phyloP scores from a whole-genome alignment of 176 grass and related monocot genomes.

The Hordeum marinum region DNA sequence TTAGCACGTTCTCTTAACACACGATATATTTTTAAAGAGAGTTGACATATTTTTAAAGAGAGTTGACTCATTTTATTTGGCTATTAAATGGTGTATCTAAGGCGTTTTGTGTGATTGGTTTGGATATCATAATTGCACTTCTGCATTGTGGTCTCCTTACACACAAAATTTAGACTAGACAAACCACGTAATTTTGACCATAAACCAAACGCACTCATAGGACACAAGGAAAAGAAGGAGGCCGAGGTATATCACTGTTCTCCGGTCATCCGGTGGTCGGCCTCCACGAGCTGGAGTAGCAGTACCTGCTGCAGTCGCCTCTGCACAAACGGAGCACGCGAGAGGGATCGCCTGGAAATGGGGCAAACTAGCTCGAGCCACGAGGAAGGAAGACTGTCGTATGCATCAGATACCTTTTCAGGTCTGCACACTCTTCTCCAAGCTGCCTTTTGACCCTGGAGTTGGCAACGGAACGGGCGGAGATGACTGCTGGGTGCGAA shows the following conservation, averaged over 20 bases:
- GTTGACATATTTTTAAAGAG: no score
- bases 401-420: conserved; percentile 11
- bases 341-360: conserved; percentile 8
- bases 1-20: no score
- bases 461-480: not conserved
- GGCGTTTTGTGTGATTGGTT: no score
- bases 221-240: not conserved
- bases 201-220: not conserved
- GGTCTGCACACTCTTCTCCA: conserved; percentile 3
- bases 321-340: conserved; percentile 33
- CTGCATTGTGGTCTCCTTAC: no score
- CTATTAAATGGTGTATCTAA: no score
- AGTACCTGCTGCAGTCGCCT: not conserved
- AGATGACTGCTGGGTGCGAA: not conserved
- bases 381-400: not conserved
- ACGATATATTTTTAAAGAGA: no score
- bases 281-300: not conserved
- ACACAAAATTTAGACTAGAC: not conserved
- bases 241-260: not conserved
- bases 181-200: not conserved
- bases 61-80: no score
- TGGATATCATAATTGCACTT: no score
- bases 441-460: conserved; percentile 26
- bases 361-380: not conserved
- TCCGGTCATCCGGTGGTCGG: not conserved